phyloP scores from a whole-genome alignment of 2,329 filamentous ascomycete genomes.

The Pseudogymnoascus sp. region DNA sequence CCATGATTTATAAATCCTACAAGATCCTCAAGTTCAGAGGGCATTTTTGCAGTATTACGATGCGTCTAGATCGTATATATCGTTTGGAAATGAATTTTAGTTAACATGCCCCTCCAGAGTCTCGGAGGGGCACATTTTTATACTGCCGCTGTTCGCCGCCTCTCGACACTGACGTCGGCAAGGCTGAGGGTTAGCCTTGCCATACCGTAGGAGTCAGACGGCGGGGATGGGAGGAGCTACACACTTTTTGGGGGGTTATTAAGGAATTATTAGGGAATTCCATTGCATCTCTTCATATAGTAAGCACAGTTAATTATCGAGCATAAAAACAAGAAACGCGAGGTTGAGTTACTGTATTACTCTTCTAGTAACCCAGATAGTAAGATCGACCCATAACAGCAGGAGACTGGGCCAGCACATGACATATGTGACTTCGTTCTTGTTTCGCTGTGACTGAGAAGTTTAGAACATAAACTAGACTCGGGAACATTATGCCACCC shows the following conservation, averaged over 20 bases:
- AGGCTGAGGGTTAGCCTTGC: neutral
- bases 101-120: neutral
- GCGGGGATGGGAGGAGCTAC: neutral
- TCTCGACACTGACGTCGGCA: constrained; percentile 1
- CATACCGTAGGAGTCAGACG: neutral
- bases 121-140: constrained; percentile 3
- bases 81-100: neutral
- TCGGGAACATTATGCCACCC: neutral
- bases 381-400: neutral
- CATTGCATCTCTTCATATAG: neutral
- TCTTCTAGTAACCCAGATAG: neutral
- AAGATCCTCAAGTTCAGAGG: constrained; percentile 74
- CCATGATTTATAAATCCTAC: constrained; percentile 90
- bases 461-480: neutral
- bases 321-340: neutral
- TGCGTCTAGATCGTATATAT: neutral
- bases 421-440: neutral
- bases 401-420: neutral
- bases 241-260: neutral
- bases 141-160: constrained; percentile 1
- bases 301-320: neutral
- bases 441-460: neutral
- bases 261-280: neutral
- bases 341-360: neutral
- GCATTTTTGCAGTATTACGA: constrained; percentile 42